Conservation (phyloP, 2,329 filamentous ascomycete species). For the Xylaria sp. region DNA sequence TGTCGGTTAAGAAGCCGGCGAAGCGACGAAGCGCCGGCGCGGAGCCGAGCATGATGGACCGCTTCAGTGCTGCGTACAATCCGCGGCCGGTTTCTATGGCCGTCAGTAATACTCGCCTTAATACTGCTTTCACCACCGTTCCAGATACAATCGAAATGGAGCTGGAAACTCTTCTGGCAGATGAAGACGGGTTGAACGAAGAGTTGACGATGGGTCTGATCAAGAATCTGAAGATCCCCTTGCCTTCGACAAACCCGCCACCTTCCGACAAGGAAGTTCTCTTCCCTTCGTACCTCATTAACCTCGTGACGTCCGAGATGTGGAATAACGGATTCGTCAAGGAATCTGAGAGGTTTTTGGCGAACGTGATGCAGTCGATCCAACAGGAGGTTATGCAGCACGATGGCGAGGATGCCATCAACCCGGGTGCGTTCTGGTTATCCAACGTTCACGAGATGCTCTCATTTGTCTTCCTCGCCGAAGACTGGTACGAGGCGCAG, state of each 20-base stretch:
- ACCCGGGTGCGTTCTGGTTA: conserved; percentile 96
- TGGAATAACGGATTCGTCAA: conserved; percentile 99
- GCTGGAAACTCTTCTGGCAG: conserved; percentile 85
- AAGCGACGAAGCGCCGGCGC: conserved; percentile 89
- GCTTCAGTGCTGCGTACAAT: conserved; percentile 89
- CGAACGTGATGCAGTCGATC: conserved; percentile 99
- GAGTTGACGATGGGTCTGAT: conserved; percentile 96
- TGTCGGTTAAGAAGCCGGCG: conserved; percentile 84
- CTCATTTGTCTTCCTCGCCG: conserved; percentile 96
- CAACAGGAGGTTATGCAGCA: conserved; percentile 99
- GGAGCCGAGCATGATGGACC: conserved; percentile 77
- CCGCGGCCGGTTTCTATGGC: conserved; percentile 96
- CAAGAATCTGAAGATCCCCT: conserved; percentile 91
- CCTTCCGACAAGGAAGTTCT: conserved; percentile 98
- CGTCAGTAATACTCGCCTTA: conserved; percentile 63
- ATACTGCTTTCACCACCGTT: conserved; percentile 71
- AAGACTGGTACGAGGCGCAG: conserved; percentile 99
- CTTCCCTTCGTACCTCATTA: conserved; percentile 98
- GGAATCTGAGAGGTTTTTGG: conserved; percentile 96
- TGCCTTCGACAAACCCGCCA: conserved; percentile 76
- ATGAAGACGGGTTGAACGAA: conserved; percentile 93
- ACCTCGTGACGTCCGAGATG: conserved; percentile 98
- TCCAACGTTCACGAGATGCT: conserved; percentile 99
- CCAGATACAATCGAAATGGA: conserved; percentile 92
- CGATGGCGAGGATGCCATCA: conserved; percentile 94